Evolutionary conservation across 805 yeast genomes (phyloP).

Genomic region (Lachancea thermotolerans): DNA sequence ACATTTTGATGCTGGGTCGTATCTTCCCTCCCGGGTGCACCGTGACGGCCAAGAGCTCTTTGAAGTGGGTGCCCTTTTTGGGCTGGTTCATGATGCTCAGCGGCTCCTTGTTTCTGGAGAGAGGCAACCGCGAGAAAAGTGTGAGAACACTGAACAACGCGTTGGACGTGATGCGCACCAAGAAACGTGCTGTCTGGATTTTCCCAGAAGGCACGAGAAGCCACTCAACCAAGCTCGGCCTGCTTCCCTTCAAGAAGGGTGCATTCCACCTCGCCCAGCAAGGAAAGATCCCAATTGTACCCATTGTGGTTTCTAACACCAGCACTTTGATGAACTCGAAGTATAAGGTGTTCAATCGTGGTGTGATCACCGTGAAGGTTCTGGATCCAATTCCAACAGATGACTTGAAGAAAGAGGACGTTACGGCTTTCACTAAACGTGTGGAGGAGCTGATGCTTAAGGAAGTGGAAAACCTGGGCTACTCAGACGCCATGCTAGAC

Average conservation of each 20-base stretch:
- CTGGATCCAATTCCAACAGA: constrained; percentile 74
- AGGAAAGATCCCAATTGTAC: constrained; percentile 83
- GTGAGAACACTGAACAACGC: constrained; percentile 69
- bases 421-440: constrained; percentile 50
- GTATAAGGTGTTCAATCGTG: constrained; percentile 60
- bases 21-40: constrained; percentile 83
- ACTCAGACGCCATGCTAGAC: constrained; percentile 31
- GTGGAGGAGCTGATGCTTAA: constrained; percentile 52
- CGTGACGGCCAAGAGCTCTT: constrained; percentile 84
- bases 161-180: constrained; percentile 48
- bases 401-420: constrained; percentile 64
- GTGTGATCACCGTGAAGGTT: constrained; percentile 71
- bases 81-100: constrained; percentile 96
- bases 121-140: constrained; percentile 70
- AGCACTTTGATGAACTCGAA: constrained; percentile 61
- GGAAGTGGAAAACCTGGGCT: constrained; percentile 34
- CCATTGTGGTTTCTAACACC: constrained; percentile 82
- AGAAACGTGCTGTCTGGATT: constrained; percentile 73
- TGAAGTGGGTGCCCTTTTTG: constrained; percentile 78
- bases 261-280: constrained; percentile 96
- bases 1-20: constrained; percentile 72
- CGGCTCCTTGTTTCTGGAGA: constrained; percentile 87
- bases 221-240: constrained; percentile 53
- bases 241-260: constrained; percentile 92
- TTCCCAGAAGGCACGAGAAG: constrained; percentile 99